phyloP scores from a whole-genome alignment of 2,329 filamentous ascomycete genomes.

The Hyphodiscus sp. region DNA sequence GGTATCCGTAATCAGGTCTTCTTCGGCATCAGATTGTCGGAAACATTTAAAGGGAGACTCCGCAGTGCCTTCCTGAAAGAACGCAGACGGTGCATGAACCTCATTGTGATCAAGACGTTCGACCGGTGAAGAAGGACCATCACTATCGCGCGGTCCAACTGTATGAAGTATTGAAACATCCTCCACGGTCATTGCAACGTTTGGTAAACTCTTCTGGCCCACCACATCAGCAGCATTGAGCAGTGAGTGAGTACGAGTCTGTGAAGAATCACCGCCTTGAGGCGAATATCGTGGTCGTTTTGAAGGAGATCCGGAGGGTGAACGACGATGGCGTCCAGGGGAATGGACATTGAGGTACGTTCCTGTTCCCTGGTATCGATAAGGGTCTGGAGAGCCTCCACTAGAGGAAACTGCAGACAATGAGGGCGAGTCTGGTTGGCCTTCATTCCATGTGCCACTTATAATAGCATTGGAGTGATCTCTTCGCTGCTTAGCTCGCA shows the following conservation, averaged over 20 bases:
- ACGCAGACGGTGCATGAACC: slow-evolving; percentile 7
- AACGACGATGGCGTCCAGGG: slow-evolving; percentile 13
- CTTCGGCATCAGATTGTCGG: slow-evolving; percentile 8
- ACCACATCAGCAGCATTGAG: slow-evolving; percentile 17
- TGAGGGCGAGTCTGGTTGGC: slow-evolving; percentile 51
- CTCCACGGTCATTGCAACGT: slow-evolving; percentile 13
- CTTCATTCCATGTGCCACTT: slow-evolving; percentile 56
- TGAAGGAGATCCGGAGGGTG: slow-evolving; percentile 15
- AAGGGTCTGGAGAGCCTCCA: slow-evolving; percentile 10
- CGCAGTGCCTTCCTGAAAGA: slow-evolving; percentile 19
- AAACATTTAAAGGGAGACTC: slow-evolving; percentile 11
- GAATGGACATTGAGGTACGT: slow-evolving; percentile 5
- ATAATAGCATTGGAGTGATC: slow-evolving; percentile 51
- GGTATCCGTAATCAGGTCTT: slow-evolving; percentile 77
- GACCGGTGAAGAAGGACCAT: slow-evolving; percentile 23
- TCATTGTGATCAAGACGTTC: slow-evolving; percentile 2
- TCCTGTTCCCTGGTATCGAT: neutral
- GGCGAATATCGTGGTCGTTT: slow-evolving; percentile 24
- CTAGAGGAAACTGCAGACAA: slow-evolving; percentile 16
- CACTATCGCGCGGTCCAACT: slow-evolving; percentile 14
- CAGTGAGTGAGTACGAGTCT: slow-evolving; percentile 24
- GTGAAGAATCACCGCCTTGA: slow-evolving; percentile 17
- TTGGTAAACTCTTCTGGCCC: slow-evolving; percentile 14
- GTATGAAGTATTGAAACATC: neutral
- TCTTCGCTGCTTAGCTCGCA: slow-evolving; percentile 26